Base-by-base conservation (phyloP, 2,329 filamentous ascomycete genomes). In the Cryphonectria naterciae region DNA sequence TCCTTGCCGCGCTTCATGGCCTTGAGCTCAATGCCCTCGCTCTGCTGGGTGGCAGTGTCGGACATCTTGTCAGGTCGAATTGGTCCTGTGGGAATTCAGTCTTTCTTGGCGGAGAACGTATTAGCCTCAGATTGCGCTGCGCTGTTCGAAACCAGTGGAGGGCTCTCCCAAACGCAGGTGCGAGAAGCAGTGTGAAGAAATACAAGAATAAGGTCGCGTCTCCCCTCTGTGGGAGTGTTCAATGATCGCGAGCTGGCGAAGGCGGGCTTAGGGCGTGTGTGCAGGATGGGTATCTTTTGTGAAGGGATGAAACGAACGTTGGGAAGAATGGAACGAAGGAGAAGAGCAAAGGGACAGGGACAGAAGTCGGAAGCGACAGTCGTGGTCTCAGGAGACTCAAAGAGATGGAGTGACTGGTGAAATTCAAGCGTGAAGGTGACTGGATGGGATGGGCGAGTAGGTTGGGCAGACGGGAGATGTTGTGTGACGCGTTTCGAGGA, bases 401-500 rank as follows among this genome's bases (percentile, higher is more conserved):
- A 25, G 32, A 28, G 39, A 69, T 35, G 64, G 62, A 54, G 61
- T 65, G 56, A 63, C 43, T 64, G 60, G 52, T 61, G 58, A 62
- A 37, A 56, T 60, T 67, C 52, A 60, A 39, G 67, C 28, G 17
- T 17, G 28, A 19, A 67, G 62, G 28, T 67, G 69, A 69, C 32
- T 71, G 66, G 68, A 19, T 56, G 64, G n/a, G 8, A 41, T 58
- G 63, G 58, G 52, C 63, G 67, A 71, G 69, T 19, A 39, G 10
- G 65, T 62, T 58, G 69, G 69, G 67, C 69, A 72, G 65, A 72
- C 70, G 58, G 67, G 67, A 70, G 70, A 65, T 54, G 54, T 41
- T 65, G 72, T 73, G 67, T 49, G 72, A 73, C 72, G 61, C 72
- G 67, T 69, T 68, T 68, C 65, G 72, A 69, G 46, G 65, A 73